Evolutionary conservation across 2,329 filamentous ascomycete genomes (phyloP), one percentile per base, ranked within the genome.

Genomic region (Pseudopyricularia cyperi): DNA sequence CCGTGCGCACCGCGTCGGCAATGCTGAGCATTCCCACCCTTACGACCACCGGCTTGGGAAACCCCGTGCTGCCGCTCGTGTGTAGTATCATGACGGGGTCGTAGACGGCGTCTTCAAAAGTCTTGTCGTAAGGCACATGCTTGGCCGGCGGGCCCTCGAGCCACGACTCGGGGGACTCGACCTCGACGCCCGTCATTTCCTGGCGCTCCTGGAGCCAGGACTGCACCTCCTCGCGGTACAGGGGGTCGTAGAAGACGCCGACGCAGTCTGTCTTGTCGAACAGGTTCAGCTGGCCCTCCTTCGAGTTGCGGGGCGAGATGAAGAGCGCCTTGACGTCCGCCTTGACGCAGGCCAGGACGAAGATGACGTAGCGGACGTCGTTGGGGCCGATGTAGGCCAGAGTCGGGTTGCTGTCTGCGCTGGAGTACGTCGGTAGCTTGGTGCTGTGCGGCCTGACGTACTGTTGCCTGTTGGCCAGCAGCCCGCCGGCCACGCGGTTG

Each of bases 31-130:
- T 63, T 14, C 71, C 71, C 5, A 71, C 65, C 4, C 59, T 58
- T 19, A 62, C 57, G 9, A 70, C 55, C n/a, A 75, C 63, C 2
- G 71, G 71, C 57, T 72, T 74, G 0, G 72, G 72, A 3, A 72
- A 61, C 0, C 71, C 71, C 0, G 71, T 73, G 42, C 66, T 71
- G 6, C 72, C 72, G 51, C 68, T 72, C 1, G 71, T 74, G 57
- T 75, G 72, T 8, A 74, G 56, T 2, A 73, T 63, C 3, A 65
- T 44, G 3, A 68, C 51, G 0, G 71, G 70, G 4, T 74, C 69
- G 61, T 65, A 68, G 52, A 66, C 58, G 0, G 65, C 69, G 50
- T 72, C 59, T 4, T 71, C 68, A 32, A 66, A 73, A 0, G 66
- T 66, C 59, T 66, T 69, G 33, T 58, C 52, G 58, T 71, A 73